These are phyloP conservation scores for Xylaria hypoxylon DNA, from an alignment of 2,329 filamentous ascomycete genomes.

Conservation along the genomic window DNA sequence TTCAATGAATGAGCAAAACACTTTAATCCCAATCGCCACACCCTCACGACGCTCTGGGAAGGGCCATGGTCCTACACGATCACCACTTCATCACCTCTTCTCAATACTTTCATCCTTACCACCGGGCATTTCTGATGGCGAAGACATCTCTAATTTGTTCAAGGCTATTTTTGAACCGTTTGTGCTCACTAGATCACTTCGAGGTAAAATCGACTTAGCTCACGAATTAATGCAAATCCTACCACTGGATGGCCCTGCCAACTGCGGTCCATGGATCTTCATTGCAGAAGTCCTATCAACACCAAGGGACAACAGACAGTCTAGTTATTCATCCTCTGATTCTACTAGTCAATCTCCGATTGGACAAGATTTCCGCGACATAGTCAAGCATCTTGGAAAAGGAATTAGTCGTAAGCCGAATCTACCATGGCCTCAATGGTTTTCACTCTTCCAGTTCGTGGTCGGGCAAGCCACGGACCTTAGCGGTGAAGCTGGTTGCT, in stretches of 20 bases:
- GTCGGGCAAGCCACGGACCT: conserved; percentile 69
- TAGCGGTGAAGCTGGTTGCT: conserved; percentile 74
- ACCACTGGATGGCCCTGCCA: conserved; percentile 58
- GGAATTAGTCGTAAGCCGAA: conserved; percentile 65
- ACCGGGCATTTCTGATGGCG: conserved; percentile 60
- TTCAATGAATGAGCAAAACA: conserved; percentile 62
- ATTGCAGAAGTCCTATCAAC: conserved; percentile 60
- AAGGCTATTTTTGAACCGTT: conserved; percentile 68
- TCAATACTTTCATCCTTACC: conserved; percentile 67
- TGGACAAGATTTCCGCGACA: conserved; percentile 76
- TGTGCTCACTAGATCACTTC: conserved; percentile 61
- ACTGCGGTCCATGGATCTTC: conserved; percentile 65
- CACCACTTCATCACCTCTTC: conserved; percentile 75
- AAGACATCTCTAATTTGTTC: conserved; percentile 60
- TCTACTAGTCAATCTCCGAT: conserved; percentile 60
- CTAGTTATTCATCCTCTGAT: conserved; percentile 54
- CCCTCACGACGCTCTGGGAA: conserved; percentile 72
- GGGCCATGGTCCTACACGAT: conserved; percentile 62
- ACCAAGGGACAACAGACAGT: conserved; percentile 57
- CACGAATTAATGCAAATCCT: conserved; percentile 64
- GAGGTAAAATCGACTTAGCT: conserved; percentile 59
- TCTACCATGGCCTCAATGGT: conserved; percentile 62
- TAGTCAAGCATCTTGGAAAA: conserved; percentile 74
- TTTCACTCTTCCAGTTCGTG: conserved; percentile 67
- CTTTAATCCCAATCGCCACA: conserved; percentile 72